phyloP scores from a whole-genome alignment of 2,329 filamentous ascomycete species.

The Chrysosporium keratinophilum region DNA sequence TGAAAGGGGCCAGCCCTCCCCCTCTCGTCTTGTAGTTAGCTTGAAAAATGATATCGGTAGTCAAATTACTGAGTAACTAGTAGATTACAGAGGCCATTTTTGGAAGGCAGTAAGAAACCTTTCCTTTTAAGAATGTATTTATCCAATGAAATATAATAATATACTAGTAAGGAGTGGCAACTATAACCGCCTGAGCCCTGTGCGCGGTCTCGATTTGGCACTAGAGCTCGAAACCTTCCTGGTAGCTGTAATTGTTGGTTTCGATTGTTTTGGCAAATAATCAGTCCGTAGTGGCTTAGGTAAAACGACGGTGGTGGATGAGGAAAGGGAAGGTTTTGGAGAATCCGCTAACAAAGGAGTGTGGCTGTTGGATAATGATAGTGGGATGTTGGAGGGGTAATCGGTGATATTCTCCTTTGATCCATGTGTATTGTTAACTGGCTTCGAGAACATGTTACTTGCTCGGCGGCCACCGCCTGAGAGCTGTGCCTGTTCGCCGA shows the following conservation, averaged over 20 bases:
- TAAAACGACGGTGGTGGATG: background rate
- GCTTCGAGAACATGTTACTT: background rate
- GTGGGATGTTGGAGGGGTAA: background rate
- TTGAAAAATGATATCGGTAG: no score
- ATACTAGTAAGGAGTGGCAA: background rate
- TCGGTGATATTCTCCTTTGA: background rate
- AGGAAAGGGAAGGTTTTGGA: background rate
- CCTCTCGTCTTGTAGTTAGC: no score
- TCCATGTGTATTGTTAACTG: no score
- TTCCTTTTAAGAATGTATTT: no score
- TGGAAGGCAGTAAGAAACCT: no score
- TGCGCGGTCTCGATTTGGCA: slow-evolving; percentile 9
- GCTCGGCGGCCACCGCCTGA: background rate
- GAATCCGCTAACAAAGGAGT: background rate
- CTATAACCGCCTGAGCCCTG: slow-evolving; percentile 11
- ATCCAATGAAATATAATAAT: background rate
- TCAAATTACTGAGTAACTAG: no score
- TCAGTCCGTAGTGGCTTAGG: background rate
- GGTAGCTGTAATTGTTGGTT: background rate
- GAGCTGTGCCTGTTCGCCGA: background rate
- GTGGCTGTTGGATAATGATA: background rate
- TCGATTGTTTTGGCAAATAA: background rate
- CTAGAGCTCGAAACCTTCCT: background rate
- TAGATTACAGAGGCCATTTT: no score
- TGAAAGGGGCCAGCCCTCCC: no score